Base-by-base conservation (phyloP, 805 yeast genomes). In the Wickerhamomyces chaumierensis region DNA sequence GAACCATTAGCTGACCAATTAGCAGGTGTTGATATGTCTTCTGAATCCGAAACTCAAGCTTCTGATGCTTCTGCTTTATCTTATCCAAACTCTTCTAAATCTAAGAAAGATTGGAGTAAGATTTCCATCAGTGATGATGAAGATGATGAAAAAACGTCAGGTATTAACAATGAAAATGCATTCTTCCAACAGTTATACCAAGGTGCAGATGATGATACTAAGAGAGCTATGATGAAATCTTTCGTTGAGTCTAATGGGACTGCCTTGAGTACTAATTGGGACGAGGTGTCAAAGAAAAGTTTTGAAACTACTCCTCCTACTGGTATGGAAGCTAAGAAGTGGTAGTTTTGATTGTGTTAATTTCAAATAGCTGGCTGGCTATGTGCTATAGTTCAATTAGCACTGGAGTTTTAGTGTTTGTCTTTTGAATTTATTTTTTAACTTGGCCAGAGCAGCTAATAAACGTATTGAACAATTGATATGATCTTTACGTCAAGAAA, bases 201-300 rank as follows among this genome's bases (percentile, higher is more conserved):
- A 20, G 78, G 71, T 46, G 90, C 94, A 0, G 94, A 87, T 54
- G 92, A 82, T 7, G 96, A 92, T 51, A 80, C 94, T 1, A 67
- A 66, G 48, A 68, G 94, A 37, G 99, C 99, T 2, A 92, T 92
- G 97, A 81, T 85, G 94, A 92, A 92, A 62, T 84, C 95, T 38
- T 92, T 73, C 51, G 68, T 75, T n/a, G 96, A 92, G 60, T 83
- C 95, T 48, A 81, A 83, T 49, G 99, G 99, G 17, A 92, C 98
- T 0, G 75, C 94, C 2, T 65, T 92, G 42, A 84, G 94, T 35
- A 92, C 98, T 4, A 83, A 85, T 54, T 92, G 99, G 99, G 71
- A 63, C 11, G 95, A 86, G 42, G 97, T 94, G 2, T 66, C 73
- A 31, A 66, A 71, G 40, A 75, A 74, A 42, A 66, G 57, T 17